A percentile compares a stretch with the other conserved stretches of the same genome.
Conservation (phyloP, 2,329 filamentous ascomycete genomes). For the Ophiostoma sp. region DNA sequence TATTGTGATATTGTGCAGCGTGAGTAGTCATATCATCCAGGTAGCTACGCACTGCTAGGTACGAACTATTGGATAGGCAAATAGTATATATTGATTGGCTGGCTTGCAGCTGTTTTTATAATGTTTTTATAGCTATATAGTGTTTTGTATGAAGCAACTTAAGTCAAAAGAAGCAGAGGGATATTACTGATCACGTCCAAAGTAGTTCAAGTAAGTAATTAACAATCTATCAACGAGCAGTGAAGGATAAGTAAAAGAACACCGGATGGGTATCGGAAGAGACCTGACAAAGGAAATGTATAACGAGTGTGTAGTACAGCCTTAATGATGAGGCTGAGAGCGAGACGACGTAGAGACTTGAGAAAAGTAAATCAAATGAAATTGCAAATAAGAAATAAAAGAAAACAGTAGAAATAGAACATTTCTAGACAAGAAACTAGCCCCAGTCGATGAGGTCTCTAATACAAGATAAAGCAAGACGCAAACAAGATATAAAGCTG, state of each 20-base stretch:
- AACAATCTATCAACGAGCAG: not conserved
- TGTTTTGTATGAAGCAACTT: not conserved
- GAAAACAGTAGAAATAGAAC: not conserved
- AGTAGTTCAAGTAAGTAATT: not conserved
- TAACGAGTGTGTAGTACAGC: not conserved
- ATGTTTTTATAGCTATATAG: not conserved
- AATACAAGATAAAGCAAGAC: not conserved
- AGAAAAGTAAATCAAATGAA: too few species aligned
- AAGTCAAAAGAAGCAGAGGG: not conserved
- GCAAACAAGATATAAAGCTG: not conserved
- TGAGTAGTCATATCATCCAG: not conserved
- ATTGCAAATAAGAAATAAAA: not conserved
- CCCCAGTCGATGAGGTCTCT: conserved; percentile 6
- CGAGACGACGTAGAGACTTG: not conserved
- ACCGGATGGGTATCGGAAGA: not conserved
- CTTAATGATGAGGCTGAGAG: not conserved
- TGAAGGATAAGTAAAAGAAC: not conserved
- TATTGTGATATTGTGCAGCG: not conserved
- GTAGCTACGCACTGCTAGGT: not conserved
- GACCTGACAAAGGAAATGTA: conserved; percentile 6
- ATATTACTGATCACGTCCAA: not conserved
- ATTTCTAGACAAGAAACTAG: not conserved
- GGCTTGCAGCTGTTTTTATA: not conserved
- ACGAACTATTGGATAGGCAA: not conserved
- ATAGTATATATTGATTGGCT: not conserved